Conservation (phyloP, 176 grass and related monocot genomes). For the Typha latifolia region DNA sequence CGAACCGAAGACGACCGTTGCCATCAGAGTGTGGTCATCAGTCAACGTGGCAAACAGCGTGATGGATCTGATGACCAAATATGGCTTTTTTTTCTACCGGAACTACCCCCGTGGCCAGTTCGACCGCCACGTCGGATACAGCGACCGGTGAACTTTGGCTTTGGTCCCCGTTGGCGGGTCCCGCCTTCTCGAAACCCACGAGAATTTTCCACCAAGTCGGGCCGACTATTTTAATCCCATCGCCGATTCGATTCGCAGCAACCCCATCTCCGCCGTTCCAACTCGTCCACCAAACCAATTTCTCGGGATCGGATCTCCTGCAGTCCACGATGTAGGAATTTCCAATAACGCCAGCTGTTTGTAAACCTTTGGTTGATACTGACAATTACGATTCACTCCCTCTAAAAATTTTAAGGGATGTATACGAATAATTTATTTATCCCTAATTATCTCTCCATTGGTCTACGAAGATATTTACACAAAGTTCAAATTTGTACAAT, state of each 20-base stretch:
- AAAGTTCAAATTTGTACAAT: no score
- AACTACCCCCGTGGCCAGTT: neutral
- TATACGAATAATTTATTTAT: no score
- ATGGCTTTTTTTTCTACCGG: no score
- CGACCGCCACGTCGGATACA: neutral
- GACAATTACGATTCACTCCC: no score
- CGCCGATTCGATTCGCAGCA: neutral
- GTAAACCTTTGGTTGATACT: no score
- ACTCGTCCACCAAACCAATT: no score
- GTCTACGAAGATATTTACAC: no score
- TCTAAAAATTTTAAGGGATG: no score
- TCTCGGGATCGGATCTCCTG: no score
- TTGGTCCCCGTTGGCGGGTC: constrained; percentile 4
- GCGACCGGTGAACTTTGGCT: neutral
- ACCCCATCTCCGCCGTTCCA: neutral
- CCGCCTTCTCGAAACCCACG: constrained; percentile 33
- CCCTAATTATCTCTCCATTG: no score
- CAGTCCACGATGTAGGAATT: no score
- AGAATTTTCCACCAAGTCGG: constrained; percentile 47
- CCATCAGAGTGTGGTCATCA: neutral
- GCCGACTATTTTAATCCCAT: constrained; percentile 19
- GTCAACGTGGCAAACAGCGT: constrained; percentile 27
- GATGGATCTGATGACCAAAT: neutral
- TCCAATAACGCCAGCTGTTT: no score
- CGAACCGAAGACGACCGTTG: constrained; percentile 33